These are phyloP conservation scores for Leccinum pellstonianum DNA, from an alignment of 768 basidiomycete species.

Conservation along the genomic window DNA sequence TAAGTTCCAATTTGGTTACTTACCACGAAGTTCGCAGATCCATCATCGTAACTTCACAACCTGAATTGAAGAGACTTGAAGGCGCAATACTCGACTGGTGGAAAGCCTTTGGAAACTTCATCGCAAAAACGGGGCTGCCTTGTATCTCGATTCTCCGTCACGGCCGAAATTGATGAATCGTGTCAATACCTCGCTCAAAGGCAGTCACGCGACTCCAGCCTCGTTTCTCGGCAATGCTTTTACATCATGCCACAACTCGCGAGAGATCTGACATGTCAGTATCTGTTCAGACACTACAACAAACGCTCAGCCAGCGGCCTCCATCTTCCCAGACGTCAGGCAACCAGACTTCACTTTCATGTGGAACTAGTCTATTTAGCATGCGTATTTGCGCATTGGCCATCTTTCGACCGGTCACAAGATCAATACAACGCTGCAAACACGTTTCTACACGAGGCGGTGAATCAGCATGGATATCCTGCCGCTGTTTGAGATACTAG, in stretches of 20 bases:
- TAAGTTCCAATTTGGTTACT: background rate
- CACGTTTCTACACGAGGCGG: constrained; percentile 30
- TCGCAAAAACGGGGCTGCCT: background rate
- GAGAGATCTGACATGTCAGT: background rate
- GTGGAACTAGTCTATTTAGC: background rate
- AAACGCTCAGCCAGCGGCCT: background rate
- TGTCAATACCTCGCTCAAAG: background rate
- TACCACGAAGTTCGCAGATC: background rate
- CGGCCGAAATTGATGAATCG: background rate
- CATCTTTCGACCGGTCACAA: constrained; percentile 14
- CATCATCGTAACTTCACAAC: background rate
- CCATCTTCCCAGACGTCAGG: background rate
- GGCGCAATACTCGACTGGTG: background rate
- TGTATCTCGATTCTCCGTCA: constrained; percentile 3
- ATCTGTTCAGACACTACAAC: background rate
- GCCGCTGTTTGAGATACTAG: constrained; percentile 15
- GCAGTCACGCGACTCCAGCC: constrained; percentile 3
- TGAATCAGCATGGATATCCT: constrained; percentile 26
- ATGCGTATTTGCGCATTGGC: constrained; percentile 5
- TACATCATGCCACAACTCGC: background rate
- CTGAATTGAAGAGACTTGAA: background rate
- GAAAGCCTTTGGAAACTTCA: background rate
- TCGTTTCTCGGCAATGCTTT: background rate
- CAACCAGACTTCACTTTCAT: background rate
- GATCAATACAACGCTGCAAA: constrained; percentile 27